Base-by-base conservation (phyloP, 257 asterid genomes). In the Solanum verrucosum region DNA sequence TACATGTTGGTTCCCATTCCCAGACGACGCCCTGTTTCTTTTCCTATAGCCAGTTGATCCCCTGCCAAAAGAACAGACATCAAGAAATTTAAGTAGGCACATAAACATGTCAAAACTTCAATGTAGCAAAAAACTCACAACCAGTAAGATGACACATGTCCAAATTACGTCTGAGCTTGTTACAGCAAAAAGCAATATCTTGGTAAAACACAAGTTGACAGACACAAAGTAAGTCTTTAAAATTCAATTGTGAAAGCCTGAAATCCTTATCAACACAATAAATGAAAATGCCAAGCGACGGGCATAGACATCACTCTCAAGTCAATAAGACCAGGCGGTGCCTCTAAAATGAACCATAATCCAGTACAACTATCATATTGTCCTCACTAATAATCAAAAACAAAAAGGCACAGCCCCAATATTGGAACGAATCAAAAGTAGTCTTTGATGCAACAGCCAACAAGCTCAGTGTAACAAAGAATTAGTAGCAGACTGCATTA, bases 1-100 rank as follows among this genome's bases (percentile, higher is more conserved):
- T 97, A 96, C 99, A 97, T 97, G 92, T 97, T 97, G 44, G 99
- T 97, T 88, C 99, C 99, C 99, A 97, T 97, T 87, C 99, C 99
- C 91, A 97, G 87, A 52, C 99, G 93, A 25, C 99, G 92, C 33
- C 99, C 99, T 21, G 99, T 96, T 93, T 97, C 99, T 90, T 97
- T 97, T 87, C 96, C 99, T 68, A 97, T 97, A 16, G 99, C 99
- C 7, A 97, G 98, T 87, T 96, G 99, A 92, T 97, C 99, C 85
- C 99, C 99, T 97, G 93, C 84, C 83, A 86, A 87, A 18, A 74
- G 3, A 38, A 81, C 10, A 46, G 85, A 81, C 68, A 81, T 49
- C 18, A 70, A 81, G 52, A 42, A 37, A 90, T 87, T 83, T 44
- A 79, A 79, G 67, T 16, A 46, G 23, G 42, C 20, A 46, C 27